Evolutionary conservation across 1,139 yeast genomes (phyloP).

Genomic region (Pichia cactophila): DNA sequence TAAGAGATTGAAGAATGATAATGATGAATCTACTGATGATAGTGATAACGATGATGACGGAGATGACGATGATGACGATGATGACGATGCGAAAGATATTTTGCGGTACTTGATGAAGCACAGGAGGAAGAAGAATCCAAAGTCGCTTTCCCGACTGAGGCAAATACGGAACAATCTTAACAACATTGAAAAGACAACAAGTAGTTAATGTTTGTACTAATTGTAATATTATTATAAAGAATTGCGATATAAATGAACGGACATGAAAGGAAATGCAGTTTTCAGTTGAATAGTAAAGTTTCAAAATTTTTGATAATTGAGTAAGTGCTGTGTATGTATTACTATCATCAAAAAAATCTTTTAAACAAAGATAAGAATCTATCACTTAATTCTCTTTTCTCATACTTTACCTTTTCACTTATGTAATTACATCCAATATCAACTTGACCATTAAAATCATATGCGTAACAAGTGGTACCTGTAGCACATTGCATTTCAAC

Average conservation of each 20-base stretch:
- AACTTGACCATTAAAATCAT: slow-evolving; percentile 32
- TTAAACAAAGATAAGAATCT: slow-evolving; percentile 17
- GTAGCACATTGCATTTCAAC: slow-evolving; percentile 46
- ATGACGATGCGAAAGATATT: slow-evolving; percentile 7
- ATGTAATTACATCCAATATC: slow-evolving; percentile 34
- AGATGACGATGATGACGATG: neutral
- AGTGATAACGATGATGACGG: neutral
- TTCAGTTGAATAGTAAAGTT: too few relatives aligned
- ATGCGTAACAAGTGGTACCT: slow-evolving; percentile 54
- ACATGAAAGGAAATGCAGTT: neutral
- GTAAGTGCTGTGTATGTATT: slow-evolving; percentile 19
- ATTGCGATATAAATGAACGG: neutral
- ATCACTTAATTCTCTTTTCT: slow-evolving; percentile 22
- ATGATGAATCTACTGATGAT: neutral
- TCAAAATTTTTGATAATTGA: neutral
- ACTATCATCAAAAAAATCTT: slow-evolving; percentile 13
- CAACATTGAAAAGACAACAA: slow-evolving; percentile 6
- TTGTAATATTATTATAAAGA: neutral
- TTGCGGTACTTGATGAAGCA: slow-evolving; percentile 6
- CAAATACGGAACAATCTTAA: slow-evolving; percentile 6
- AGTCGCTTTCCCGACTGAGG: neutral
- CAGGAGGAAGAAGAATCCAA: neutral
- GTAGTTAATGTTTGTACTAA: neutral
- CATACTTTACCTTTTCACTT: slow-evolving; percentile 20
- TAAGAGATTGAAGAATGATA: neutral